Conservation (phyloP, 306 rosid species). For the Abrus pulchellus region DNA sequence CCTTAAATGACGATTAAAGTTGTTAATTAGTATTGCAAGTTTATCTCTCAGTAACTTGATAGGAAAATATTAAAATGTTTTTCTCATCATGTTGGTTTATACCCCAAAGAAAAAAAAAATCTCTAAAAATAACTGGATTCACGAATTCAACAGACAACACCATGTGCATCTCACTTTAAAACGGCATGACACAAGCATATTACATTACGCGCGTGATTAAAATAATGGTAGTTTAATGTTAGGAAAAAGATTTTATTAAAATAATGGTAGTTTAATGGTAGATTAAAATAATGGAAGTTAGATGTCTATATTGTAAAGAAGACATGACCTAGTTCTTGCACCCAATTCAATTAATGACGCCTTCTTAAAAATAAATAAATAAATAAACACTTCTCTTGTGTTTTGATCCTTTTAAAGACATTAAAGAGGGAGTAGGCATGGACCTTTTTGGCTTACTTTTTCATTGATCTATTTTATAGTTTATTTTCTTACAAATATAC, state of each 20-base stretch:
- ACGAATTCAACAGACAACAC: neutral
- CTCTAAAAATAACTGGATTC: neutral
- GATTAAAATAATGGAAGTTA: neutral
- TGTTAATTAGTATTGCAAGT: neutral
- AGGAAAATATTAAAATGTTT: neutral
- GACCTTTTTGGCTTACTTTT: neutral
- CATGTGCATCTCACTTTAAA: too few relatives aligned
- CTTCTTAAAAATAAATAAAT: neutral
- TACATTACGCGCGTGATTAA: neutral
- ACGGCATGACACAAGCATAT: neutral
- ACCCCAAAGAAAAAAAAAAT: too few relatives aligned
- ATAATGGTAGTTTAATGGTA: neutral
- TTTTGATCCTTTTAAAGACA: neutral
- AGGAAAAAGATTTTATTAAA: neutral
- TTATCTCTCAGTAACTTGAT: neutral
- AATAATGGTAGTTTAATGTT: neutral
- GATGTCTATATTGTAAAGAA: constrained; percentile 12
- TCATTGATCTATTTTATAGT: neutral
- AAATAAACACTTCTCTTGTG: neutral
- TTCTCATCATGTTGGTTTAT: too few relatives aligned
- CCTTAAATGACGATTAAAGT: neutral
- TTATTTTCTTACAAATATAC: neutral
- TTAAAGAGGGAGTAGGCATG: neutral
- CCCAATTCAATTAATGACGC: constrained; percentile 9
- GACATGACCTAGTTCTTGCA: neutral